phyloP scores from a whole-genome alignment of 345 rosid species.

The Geranium rotundifolium region DNA sequence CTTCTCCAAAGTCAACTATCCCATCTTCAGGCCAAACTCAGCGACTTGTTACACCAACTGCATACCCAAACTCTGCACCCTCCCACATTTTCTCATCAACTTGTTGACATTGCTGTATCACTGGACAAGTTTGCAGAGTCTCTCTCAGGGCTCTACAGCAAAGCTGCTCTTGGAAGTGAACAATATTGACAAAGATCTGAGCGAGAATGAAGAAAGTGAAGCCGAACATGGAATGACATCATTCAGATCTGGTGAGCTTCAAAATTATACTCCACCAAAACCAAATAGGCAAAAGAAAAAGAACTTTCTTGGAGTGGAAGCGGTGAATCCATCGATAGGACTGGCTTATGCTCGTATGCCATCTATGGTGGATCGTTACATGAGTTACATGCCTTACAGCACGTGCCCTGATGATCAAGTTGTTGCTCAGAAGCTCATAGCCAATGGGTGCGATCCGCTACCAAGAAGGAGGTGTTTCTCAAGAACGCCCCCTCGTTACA shows the following conservation, averaged over 20 bases:
- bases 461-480: constrained; percentile 51
- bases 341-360: constrained; percentile 22
- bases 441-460: constrained; percentile 38
- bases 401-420: constrained; percentile 40
- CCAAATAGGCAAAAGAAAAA: constrained; percentile 28
- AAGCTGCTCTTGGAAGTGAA: constrained; percentile 14
- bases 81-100: constrained; percentile 32
- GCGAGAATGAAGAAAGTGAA: constrained; percentile 23
- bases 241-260: constrained; percentile 35
- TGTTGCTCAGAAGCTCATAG: constrained; percentile 39
- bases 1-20: constrained; percentile 27
- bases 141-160: constrained; percentile 11
- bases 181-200: constrained; percentile 21
- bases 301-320: constrained; percentile 39
- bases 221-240: constrained; percentile 14
- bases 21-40: constrained; percentile 26
- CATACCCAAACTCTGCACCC: constrained; percentile 20
- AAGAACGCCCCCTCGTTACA: constrained; percentile 25
- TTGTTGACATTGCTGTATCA: constrained; percentile 29
- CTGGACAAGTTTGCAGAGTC: constrained; percentile 35
- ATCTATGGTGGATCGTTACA: constrained; percentile 26
- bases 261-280: constrained; percentile 30
- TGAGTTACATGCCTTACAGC: constrained; percentile 26
- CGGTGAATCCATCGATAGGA: constrained; percentile 33
- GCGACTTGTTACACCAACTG: constrained; percentile 28